Evolutionary conservation across 495 filamentous ascomycete species (phyloP).

Genomic region (Penicillium egyptiacum): DNA sequence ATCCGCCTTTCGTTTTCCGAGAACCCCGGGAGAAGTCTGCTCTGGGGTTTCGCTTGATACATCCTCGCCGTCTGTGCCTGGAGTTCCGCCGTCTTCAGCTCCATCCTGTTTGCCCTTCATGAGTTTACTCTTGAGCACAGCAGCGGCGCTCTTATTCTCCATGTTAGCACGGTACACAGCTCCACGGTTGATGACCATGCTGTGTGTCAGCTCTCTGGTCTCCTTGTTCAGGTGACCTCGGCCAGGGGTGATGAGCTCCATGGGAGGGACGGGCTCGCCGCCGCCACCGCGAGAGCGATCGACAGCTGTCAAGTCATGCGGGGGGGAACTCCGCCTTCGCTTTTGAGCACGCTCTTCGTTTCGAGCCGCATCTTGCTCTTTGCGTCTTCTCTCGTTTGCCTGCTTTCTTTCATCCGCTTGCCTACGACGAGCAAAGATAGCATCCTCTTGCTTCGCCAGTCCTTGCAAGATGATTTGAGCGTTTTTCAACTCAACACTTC

Average conservation of each 20-base stretch:
- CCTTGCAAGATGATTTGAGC: slow-evolving; percentile 87
- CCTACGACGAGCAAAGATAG: slow-evolving; percentile 83
- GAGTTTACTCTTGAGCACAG: slow-evolving; percentile 79
- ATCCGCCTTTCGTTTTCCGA: slow-evolving; percentile 64
- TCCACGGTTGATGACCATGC: slow-evolving; percentile 80
- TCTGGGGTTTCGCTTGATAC: slow-evolving; percentile 24
- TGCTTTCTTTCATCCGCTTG: slow-evolving; percentile 79
- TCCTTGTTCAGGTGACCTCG: slow-evolving; percentile 60
- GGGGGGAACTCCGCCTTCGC: slow-evolving; percentile 47
- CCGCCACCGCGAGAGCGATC: slow-evolving; percentile 34
- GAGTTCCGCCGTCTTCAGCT: slow-evolving; percentile 20
- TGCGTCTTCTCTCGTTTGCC: slow-evolving; percentile 74
- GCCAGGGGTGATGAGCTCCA: slow-evolving; percentile 61
- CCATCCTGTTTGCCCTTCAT: slow-evolving; percentile 45
- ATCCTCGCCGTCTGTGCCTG: slow-evolving; percentile 19
- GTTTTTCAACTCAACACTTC: slow-evolving; percentile 79
- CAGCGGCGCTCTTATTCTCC: slow-evolving; percentile 93
- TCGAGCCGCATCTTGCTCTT: slow-evolving; percentile 60
- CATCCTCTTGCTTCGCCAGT: slow-evolving; percentile 91
- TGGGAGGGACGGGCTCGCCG: slow-evolving; percentile 39
- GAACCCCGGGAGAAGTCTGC: slow-evolving; percentile 44
- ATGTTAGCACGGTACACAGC: slow-evolving; percentile 73
- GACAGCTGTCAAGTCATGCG: slow-evolving; percentile 34
- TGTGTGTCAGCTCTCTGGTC: slow-evolving; percentile 69
- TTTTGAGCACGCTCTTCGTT: slow-evolving; percentile 50